Conservation (phyloP, 768 basidiomycete species). For the Infundibulicybe gibba region DNA sequence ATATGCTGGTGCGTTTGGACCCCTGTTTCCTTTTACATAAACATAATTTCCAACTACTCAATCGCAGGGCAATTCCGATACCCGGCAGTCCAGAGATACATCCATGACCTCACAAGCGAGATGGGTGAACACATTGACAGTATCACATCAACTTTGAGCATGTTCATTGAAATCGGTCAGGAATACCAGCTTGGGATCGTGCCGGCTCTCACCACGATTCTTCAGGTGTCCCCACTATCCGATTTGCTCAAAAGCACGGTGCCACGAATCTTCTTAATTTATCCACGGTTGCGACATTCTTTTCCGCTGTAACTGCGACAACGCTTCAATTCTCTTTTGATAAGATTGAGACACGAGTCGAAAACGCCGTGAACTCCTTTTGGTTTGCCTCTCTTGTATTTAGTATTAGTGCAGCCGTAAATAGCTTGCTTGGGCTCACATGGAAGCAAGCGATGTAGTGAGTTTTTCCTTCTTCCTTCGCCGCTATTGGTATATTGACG, state of each 20-base stretch:
- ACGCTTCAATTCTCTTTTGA: conserved; percentile 67
- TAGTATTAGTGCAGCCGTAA: conserved; percentile 74
- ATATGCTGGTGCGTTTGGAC: conserved; percentile 44
- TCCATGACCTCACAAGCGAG: conserved; percentile 71
- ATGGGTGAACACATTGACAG: conserved; percentile 73
- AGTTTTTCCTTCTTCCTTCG: conserved; percentile 20
- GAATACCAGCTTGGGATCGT: conserved; percentile 1
- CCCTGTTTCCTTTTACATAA: no score
- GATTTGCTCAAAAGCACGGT: conserved; percentile 72
- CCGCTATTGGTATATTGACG: neutral
- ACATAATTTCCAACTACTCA: no score
- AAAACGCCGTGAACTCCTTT: conserved; percentile 62
- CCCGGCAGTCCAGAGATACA: conserved; percentile 69
- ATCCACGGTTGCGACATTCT: conserved; percentile 76
- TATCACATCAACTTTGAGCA: conserved; percentile 62
- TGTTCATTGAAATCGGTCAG: conserved; percentile 76
- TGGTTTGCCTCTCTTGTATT: conserved; percentile 78
- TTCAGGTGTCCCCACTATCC: conserved; percentile 72
- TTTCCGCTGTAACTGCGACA: conserved; percentile 72
- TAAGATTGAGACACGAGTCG: conserved; percentile 25
- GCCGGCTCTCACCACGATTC: neutral
- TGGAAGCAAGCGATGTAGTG: conserved; percentile 87
- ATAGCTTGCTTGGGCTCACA: conserved; percentile 70
- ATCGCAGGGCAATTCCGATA: conserved; percentile 63
- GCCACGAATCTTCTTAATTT: conserved; percentile 68